Conservation (phyloP, 2,329 filamentous ascomycete genomes). For the Beauveria sp. region DNA sequence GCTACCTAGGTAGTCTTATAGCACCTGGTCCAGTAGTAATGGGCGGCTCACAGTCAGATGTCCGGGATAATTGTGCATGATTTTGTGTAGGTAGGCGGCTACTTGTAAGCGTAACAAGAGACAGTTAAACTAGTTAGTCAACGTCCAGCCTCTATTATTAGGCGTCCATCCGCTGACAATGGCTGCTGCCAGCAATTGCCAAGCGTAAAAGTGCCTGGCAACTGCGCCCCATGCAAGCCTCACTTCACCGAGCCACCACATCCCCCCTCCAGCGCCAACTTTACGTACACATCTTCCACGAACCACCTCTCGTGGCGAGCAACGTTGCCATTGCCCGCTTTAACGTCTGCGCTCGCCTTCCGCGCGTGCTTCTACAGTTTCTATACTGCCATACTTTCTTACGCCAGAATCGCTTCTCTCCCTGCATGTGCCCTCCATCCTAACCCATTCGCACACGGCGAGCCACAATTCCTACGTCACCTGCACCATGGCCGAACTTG, state of each 20-base stretch:
- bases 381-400: background rate
- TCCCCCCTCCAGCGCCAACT: conserved; percentile 8
- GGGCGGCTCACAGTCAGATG: too few relatives aligned
- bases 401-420: background rate
- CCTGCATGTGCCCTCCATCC: conserved; percentile 1
- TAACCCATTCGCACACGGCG: conserved; percentile 4
- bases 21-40: too few relatives aligned
- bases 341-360: background rate
- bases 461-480: background rate
- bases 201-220: background rate
- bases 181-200: background rate
- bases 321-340: conserved; percentile 4
- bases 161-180: too few relatives aligned
- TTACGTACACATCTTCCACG: background rate
- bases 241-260: background rate
- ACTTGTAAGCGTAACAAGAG: too few relatives aligned
- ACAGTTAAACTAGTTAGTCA: too few relatives aligned
- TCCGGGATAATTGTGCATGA: too few relatives aligned
- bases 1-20: too few relatives aligned
- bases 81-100: too few relatives aligned
- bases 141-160: background rate
- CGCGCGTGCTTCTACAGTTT: background rate
- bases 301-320: background rate
- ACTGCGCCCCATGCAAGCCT: conserved; percentile 6
- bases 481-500: conserved; percentile 66